Base-by-base conservation (phyloP, 495 filamentous ascomycete species). In the Penicillium riverlandense region DNA sequence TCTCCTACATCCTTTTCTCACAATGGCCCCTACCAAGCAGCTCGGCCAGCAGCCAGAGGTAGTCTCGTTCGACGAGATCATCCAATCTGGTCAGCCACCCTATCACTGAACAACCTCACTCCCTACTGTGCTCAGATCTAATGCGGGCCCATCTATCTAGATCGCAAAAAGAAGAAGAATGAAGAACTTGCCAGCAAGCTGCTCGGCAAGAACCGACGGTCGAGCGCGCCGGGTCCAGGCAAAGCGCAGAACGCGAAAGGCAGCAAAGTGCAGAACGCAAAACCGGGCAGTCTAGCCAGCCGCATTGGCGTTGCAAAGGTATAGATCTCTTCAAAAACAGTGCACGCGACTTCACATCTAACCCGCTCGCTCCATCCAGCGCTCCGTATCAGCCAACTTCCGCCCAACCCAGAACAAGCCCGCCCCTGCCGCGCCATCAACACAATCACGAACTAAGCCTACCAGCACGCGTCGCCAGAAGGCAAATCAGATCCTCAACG, bases 271-370 rank as follows among this genome's bases (percentile, higher is more conserved):
- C 65, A 65, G 41, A 53, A 52, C 39, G 72, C 76, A 38, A 74
- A 78, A 42, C 58, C 65, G 6, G 62, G 58, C 10, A 80, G 72
- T 41, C 72, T 92, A 31, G 84, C 88, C 45, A 88, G 85, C 57
- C 75, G 88, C 60, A 79, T 83, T n/a, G 84, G 82, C 37, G 71
- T 86, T 15, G 74, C 77, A 35, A 88, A 90, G 79, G 84, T 87
- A 66, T 44, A 43, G 27, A 35, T 28, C 29, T 30, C 51, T 33
- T 22, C 11, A 28, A 4, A 22, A 22, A 22, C 3, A 22, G 2
- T 9, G 7, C 32, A 6, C n/a, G 6, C 32, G 0, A 9, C n/a
- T 34, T 10, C 32, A 12, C 32, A 34, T 34, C 9, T 34, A 12
- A 10, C 47, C 35, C 38, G 30, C 8, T 34, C 44, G 34, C n/a